Evolutionary conservation across 1,284 basidiomycete genomes (phyloP).

Genomic region (Butyriboletus appendiculatus): DNA sequence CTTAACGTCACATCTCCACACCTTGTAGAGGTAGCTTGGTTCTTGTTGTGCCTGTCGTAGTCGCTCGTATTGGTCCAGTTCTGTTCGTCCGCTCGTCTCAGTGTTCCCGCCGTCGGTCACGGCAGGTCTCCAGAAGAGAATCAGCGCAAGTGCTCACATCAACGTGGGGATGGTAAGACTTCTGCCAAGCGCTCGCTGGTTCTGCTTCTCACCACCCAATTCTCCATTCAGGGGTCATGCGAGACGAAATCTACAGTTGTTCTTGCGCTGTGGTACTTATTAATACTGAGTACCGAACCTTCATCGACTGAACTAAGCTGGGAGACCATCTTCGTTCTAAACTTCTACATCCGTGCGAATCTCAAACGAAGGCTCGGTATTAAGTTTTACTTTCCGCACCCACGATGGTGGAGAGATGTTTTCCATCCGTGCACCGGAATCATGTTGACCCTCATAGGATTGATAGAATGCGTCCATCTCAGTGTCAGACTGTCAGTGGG

Average conservation of each 20-base stretch:
- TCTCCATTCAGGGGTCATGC: background rate
- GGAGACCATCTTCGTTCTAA: no score
- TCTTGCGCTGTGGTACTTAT: background rate
- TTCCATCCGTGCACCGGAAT: background rate
- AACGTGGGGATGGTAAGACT: no score
- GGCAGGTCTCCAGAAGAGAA: background rate
- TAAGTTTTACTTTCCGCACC: background rate
- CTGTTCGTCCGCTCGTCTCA: no score
- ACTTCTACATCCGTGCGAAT: no score
- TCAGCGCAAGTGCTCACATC: background rate
- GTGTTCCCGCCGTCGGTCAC: no score
- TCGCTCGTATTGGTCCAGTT: no score
- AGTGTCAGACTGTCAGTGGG: background rate
- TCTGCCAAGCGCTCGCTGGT: background rate
- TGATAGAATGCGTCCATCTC: background rate
- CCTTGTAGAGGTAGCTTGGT: no score
- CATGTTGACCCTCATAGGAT: background rate
- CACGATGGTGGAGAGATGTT: background rate
- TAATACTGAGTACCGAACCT: no score
- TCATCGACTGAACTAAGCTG: no score
- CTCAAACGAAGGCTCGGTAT: no score
- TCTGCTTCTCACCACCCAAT: background rate
- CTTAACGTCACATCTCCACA: no score
- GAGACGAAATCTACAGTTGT: background rate
- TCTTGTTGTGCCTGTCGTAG: no score